Evolutionary conservation across 2,329 filamentous ascomycete genomes (phyloP).

Genomic region (Epicoccum nigrum): DNA sequence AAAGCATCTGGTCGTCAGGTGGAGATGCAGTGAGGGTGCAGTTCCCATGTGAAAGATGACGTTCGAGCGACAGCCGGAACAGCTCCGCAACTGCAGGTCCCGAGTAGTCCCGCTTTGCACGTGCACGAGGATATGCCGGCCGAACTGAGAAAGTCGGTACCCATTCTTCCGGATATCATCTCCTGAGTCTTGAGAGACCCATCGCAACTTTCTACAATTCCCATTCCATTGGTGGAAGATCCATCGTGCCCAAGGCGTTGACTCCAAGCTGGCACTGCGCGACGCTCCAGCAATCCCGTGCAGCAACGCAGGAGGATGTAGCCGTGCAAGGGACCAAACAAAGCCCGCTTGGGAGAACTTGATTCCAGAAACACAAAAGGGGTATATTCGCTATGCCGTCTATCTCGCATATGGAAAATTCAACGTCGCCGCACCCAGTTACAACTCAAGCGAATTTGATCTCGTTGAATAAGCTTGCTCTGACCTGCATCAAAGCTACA

Average conservation of each 20-base stretch:
- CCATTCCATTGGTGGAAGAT: conserved; percentile 15
- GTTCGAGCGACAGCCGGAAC: conserved; percentile 30
- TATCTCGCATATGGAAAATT: conserved; percentile 11
- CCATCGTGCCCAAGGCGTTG: conserved; percentile 1
- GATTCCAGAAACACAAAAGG: conserved; percentile 18
- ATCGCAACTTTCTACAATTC: conserved; percentile 2
- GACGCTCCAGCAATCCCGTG: background rate
- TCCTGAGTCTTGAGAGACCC: conserved; percentile 14
- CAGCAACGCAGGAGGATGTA: conserved; percentile 7
- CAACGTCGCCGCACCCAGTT: conserved; percentile 1
- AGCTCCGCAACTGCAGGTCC: conserved; percentile 26
- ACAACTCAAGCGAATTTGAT: conserved; percentile 46
- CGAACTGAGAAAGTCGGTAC: conserved; percentile 10
- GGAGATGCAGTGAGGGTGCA: background rate
- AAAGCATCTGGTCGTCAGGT: conserved; percentile 4
- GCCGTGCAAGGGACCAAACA: background rate
- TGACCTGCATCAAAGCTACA: conserved; percentile 55
- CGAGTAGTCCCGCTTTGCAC: conserved; percentile 29
- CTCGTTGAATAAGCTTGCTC: conserved; percentile 56
- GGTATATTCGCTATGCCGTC: conserved; percentile 31
- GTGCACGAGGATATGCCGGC: conserved; percentile 29
- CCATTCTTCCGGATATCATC: conserved; percentile 19
- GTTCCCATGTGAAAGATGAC: conserved; percentile 45
- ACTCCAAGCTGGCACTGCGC: conserved; percentile 6
- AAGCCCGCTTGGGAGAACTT: background rate